Conservation (phyloP, 345 rosid species). For the Arabidopsis suecica region DNA sequence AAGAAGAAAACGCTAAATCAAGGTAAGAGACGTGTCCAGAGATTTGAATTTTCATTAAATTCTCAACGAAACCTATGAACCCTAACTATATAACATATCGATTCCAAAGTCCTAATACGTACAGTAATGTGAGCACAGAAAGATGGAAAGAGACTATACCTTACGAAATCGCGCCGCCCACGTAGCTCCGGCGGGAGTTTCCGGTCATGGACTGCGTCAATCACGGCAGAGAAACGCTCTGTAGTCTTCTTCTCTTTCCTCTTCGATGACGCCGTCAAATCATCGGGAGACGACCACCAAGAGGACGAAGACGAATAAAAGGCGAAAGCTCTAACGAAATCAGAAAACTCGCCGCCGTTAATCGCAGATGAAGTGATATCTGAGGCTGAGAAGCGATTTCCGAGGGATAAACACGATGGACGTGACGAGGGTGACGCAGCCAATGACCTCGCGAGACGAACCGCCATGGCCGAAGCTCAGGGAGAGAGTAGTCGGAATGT, state of each 20-base stretch:
- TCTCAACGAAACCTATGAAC: constrained; percentile 1
- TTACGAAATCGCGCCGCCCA: constrained; percentile 73
- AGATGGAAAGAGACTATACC: constrained; percentile 45
- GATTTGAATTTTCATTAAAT: not conserved
- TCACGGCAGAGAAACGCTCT: constrained; percentile 69
- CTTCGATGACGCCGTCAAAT: constrained; percentile 44
- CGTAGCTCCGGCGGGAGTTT: constrained; percentile 93
- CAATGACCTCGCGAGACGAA: constrained; percentile 47
- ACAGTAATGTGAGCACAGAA: not conserved
- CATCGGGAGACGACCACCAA: constrained; percentile 42
- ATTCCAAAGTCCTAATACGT: not conserved
- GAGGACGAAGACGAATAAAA: constrained; percentile 50
- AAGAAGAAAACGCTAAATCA: constrained; percentile 16
- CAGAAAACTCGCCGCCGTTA: constrained; percentile 19
- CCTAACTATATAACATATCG: not conserved
- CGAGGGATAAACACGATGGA: not conserved
- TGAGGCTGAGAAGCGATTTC: constrained; percentile 24
- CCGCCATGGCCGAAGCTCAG: constrained; percentile 45
- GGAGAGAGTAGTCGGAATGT: constrained; percentile 22
- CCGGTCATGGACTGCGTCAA: constrained; percentile 78
- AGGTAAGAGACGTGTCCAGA: not conserved
- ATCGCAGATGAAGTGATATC: constrained; percentile 23
- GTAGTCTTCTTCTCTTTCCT: constrained; percentile 57
- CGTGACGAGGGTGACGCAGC: constrained; percentile 34
- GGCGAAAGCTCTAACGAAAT: constrained; percentile 45